Evolutionary conservation across 2,329 filamentous ascomycete species (phyloP), one percentile per base, ranked within the genome.

Genomic region (Fusarium vanettenii): DNA sequence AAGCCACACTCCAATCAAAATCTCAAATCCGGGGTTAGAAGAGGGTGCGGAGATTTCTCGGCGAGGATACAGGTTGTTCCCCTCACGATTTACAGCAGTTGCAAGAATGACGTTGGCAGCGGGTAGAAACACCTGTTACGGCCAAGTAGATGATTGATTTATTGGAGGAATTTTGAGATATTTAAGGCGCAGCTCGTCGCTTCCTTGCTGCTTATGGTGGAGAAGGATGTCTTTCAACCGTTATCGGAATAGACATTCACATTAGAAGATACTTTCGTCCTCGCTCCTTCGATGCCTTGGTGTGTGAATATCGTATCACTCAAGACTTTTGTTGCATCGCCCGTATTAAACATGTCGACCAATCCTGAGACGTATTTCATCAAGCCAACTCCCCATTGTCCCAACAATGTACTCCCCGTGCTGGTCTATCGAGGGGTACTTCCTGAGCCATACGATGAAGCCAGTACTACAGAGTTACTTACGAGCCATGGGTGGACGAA

Each of bases 341-440:
- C 5, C 20, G 16, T 22, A 20, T 16, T 35, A 22, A 57, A n/a
- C 18, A 66, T 66, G 57, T 31, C 57, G 18, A 6, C 37, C n/a
- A 62, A n/a, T 14, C 63, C 62, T 14, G 60, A 67, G 48, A 37
- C 35, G 22, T 22, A 67, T 25, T 43, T 37, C 6, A 14, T 67
- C 16, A 56, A 64, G 13, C 48, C 60, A 37, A 67, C 59, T 9
- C 18, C 41, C 2, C 22, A 64, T 43, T 67, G 65, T 5, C 65
- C 65, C 14, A 67, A 67, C 22, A 67, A 64, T 41, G 60, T 45
- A 13, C 25, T 64, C n/a, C 65, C 65, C 4, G 59, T 67, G 14
- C 33, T 67, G n/a, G 55, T 67, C 8, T 67, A 67, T 35, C 64
- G 64, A 27, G 60, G 60, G 16, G 64, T 63, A 13, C 64, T 67